Conservation (phyloP, 495 filamentous ascomycete species). For the Neurospora sp. region DNA sequence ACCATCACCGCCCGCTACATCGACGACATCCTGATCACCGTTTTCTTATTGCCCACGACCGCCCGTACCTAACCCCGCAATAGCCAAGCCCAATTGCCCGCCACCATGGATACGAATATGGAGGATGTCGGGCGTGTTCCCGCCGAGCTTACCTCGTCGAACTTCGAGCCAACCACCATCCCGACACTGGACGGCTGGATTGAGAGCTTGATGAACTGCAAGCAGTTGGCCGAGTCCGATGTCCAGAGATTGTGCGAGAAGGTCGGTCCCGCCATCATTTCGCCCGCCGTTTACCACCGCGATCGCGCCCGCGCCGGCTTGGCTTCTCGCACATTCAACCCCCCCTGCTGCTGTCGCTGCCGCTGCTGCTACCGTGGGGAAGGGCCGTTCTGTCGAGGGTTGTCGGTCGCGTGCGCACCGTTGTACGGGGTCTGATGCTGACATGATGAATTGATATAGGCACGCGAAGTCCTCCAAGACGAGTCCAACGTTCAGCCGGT, state of each 20-base stretch:
- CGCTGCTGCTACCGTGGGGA: neutral
- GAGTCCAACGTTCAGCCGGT: conserved; percentile 99
- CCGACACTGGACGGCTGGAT: conserved; percentile 96
- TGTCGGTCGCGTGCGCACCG: conserved; percentile 10
- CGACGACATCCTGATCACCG: neutral
- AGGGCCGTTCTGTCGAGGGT: neutral
- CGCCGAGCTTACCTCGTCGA: conserved; percentile 66
- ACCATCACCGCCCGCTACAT: neutral
- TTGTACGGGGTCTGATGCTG: neutral
- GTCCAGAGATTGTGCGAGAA: conserved; percentile 96
- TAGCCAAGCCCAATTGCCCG: conserved; percentile 5
- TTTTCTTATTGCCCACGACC: neutral
- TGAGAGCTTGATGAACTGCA: conserved; percentile 95
- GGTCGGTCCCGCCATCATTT: conserved; percentile 37
- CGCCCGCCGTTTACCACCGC: neutral
- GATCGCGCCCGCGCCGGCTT: neutral
- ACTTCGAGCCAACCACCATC: conserved; percentile 76
- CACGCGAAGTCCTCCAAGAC: conserved; percentile 89
- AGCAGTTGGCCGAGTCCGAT: conserved; percentile 89
- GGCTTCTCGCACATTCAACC: neutral
- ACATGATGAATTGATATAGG: conserved; percentile 40
- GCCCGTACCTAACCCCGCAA: neutral
- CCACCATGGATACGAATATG: conserved; percentile 93
- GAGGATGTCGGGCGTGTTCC: conserved; percentile 85
- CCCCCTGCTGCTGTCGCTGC: neutral